These are phyloP conservation scores for Forsythia viridissima DNA, from an alignment of 257 asterid species.

Conservation along the genomic window DNA sequence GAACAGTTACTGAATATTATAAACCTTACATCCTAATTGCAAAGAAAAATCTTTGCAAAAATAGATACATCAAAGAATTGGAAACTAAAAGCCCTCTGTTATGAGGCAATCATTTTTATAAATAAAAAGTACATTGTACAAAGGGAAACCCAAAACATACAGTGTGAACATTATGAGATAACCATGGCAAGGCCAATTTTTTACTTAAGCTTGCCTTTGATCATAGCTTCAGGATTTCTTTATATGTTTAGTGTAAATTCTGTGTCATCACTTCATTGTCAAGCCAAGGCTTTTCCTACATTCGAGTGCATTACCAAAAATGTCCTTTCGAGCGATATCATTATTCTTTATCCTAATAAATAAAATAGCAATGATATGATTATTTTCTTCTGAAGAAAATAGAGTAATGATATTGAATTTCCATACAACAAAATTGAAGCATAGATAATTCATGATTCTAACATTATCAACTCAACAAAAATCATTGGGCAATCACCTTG, in stretches of 20 bases:
- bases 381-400: not conserved
- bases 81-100: not conserved
- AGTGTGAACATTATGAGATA: not conserved
- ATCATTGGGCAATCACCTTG: slow-evolving; percentile 54
- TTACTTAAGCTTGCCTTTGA: not conserved
- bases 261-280: not conserved
- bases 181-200: not conserved
- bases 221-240: not conserved
- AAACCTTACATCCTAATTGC: slow-evolving; percentile 1
- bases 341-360: not conserved
- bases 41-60: not conserved
- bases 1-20: slow-evolving; percentile 2
- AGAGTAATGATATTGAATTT: not conserved
- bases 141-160: not conserved
- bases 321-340: not conserved
- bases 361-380: not conserved
- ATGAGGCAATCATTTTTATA: not conserved
- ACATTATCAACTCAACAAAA: slow-evolving; percentile 15
- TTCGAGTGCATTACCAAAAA: not conserved
- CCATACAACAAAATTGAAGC: not conserved
- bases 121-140: not conserved
- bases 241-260: not conserved
- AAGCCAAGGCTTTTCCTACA: not conserved
- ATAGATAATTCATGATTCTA: slow-evolving; percentile 7
- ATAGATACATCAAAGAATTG: not conserved